Evolutionary conservation across 2,329 filamentous ascomycete genomes (phyloP), one percentile per base, ranked within the genome.

Genomic region (Mariannaea elegans): DNA sequence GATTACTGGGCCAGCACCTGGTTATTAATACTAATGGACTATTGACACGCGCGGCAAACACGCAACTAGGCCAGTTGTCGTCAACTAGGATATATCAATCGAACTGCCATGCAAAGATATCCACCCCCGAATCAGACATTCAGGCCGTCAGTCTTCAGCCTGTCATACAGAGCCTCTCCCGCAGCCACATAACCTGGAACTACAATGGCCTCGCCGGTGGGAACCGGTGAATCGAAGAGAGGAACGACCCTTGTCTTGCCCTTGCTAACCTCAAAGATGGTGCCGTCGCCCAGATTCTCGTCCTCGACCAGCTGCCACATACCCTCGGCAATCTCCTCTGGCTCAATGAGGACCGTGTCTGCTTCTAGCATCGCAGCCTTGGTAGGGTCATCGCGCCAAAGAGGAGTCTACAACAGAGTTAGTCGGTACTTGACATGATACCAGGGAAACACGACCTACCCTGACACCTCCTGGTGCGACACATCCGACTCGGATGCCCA

Each of bases 391-490:
- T 75, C 68, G n/a, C 53, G 31, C 72, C 73, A 76, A 31, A 77
- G 58, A 3, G 74, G 69, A 7, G 77, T 78, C 68, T 75, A 44
- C 4, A 8, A 10, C 18, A 10, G 27, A 31, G 50, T 54, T 24
- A 63, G 49, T 13, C 12, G 8, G 19, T n/a, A 5, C 16, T 9
- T 16, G 2, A 18, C 9, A 7, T 18, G 4, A 3, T 12, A 31
- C 7, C 7, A 12, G 27, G 27, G 6, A 36, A 18, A n/a, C 4
- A 38, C 27, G 32, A 7, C 21, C 10, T 46, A 75, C 75, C 44
- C 63, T 65, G 13, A 73, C 73, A n/a, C 67, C 66, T 1, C 74
- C 75, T 0, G 76, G 77, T 4, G 76, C 77, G 10, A 75, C 68
- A 36, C 68, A 72, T 31, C 69, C 64, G 18, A 72, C 68, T 3